phyloP scores from a whole-genome alignment of 2,329 filamentous ascomycete species.

The Fusarium setosum region DNA sequence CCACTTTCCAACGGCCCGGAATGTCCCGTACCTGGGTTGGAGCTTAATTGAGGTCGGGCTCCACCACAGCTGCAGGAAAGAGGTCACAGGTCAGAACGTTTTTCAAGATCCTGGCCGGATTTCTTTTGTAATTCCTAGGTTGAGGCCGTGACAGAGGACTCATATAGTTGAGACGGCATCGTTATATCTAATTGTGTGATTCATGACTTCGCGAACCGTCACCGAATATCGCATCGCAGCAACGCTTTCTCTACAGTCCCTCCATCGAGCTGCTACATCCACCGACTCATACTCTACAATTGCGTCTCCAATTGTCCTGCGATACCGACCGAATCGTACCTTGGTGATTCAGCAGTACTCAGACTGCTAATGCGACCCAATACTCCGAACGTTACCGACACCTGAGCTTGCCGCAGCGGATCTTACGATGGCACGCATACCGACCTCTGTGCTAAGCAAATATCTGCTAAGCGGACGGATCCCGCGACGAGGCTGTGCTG shows the following conservation, averaged over 20 bases:
- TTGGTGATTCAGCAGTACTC: neutral
- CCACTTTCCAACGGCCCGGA: neutral
- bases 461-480: constrained; percentile 62
- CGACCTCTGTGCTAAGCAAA: constrained; percentile 57
- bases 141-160: neutral
- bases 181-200: neutral
- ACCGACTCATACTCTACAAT: neutral
- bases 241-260: neutral
- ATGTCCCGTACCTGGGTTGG: neutral
- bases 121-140: neutral
- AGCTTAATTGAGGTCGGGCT: neutral
- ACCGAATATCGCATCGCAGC: neutral
- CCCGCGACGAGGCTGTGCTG: constrained; percentile 55
- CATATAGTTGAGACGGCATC: neutral
- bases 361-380: neutral
- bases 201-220: too few relatives aligned
- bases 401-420: neutral
- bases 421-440: constrained; percentile 56
- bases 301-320: neutral
- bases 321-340: neutral
- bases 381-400: neutral
- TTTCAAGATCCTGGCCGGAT: neutral
- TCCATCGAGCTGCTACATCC: constrained; percentile 9
- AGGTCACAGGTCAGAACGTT: neutral
- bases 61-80: constrained; percentile 24